Percentiles rank a stretch among this genome's conserved stretches.
These are phyloP conservation scores for Didymella glomerata DNA, from an alignment of 2,329 filamentous ascomycete genomes.

Conservation along the genomic window DNA sequence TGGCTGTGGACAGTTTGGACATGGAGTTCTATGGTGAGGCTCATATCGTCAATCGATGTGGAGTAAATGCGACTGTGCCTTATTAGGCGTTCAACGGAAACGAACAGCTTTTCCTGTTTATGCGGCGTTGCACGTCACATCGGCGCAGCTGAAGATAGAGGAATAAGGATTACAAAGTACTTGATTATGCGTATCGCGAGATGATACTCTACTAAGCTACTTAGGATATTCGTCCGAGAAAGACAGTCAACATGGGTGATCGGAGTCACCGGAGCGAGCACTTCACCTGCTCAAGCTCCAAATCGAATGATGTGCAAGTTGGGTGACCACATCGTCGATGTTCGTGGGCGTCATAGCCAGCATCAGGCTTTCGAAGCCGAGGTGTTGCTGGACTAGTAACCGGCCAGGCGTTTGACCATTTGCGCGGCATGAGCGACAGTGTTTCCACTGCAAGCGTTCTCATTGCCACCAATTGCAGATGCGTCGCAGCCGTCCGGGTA, in stretches of 20 bases:
- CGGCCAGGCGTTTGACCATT: conserved; percentile 17
- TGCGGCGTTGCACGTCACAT: background rate
- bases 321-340: conserved; percentile 2
- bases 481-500: conserved; percentile 56
- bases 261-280: conserved; percentile 15
- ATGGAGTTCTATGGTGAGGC: too few relatives aligned
- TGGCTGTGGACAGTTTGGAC: too few relatives aligned
- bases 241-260: conserved; percentile 6
- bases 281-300: conserved; percentile 19
- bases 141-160: background rate
- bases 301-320: conserved; percentile 10
- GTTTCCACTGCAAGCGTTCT: conserved; percentile 18
- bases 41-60: too few relatives aligned
- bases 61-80: too few relatives aligned
- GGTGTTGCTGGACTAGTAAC: conserved; percentile 7
- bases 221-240: background rate
- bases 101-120: background rate
- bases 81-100: too few relatives aligned
- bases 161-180: background rate
- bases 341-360: conserved; percentile 5
- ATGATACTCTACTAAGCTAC: conserved; percentile 9
- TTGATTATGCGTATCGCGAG: conserved; percentile 5
- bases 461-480: conserved; percentile 56
- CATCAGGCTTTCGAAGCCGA: background rate
- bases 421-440: conserved; percentile 14